A percentile compares a stretch with the other conserved stretches of the same genome.
Conservation (phyloP, 2,329 filamentous ascomycete genomes). For the Talaromyces sp. region DNA sequence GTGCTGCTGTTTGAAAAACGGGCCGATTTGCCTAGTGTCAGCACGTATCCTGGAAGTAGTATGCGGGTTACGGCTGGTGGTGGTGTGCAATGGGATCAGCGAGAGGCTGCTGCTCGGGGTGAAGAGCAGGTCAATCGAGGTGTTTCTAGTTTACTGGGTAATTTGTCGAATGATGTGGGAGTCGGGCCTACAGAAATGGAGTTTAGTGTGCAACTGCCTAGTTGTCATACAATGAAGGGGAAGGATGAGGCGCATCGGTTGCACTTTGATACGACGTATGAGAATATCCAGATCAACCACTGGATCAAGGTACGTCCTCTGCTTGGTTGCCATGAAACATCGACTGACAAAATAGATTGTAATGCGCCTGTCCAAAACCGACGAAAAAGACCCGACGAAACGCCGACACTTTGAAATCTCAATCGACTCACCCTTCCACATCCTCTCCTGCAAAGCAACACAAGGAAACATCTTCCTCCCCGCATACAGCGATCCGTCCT, state of each 20-base stretch:
- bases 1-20: conserved; percentile 84
- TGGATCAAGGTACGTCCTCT: conserved; percentile 78
- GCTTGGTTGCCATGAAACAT: background rate
- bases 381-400: conserved; percentile 73
- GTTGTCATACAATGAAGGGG: conserved; percentile 77
- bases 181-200: conserved; percentile 92
- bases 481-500: conserved; percentile 66
- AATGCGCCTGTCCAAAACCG: conserved; percentile 82
- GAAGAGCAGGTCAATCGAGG: conserved; percentile 55
- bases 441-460: conserved; percentile 89
- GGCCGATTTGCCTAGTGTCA: conserved; percentile 72
- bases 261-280: conserved; percentile 89
- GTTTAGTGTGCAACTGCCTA: conserved; percentile 88
- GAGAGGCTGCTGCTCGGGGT: conserved; percentile 56
- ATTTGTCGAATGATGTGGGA: conserved; percentile 71
- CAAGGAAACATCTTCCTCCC: conserved; percentile 84
- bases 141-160: conserved; percentile 72
- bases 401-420: conserved; percentile 92
- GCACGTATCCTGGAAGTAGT: conserved; percentile 71
- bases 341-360: conserved; percentile 63
- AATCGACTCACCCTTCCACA: conserved; percentile 92
- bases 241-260: conserved; percentile 66
- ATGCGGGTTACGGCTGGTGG: conserved; percentile 77
- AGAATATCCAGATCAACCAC: conserved; percentile 89
- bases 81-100: conserved; percentile 66